Evolutionary conservation across 2,329 filamentous ascomycete genomes (phyloP), one percentile per base, ranked within the genome.

Genomic region (Paramyrothecium roridum): DNA sequence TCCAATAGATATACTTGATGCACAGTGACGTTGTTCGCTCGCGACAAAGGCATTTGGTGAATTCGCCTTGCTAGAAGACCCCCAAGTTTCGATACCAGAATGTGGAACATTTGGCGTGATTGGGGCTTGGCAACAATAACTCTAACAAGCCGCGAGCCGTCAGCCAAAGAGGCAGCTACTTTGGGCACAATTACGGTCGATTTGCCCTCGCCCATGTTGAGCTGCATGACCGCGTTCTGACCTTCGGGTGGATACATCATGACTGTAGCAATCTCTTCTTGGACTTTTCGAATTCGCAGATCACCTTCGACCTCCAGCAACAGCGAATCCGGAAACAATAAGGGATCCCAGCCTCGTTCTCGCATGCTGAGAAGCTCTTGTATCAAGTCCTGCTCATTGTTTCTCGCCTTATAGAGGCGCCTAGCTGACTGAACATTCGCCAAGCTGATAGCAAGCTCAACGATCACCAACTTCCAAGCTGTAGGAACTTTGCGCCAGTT

Each of bases 141-240:
- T 3, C 84, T 71, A 0, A 80, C 78, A 0, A 89, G 69, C 7
- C 66, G 73, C 0, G 66, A 59, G 0, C 72, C 70, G 50, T 87
- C 71, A 0, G 82, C 82, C 0, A 88, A 62, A 0, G 73, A 67
- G 0, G 80, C 70, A 0, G 81, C 81, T 0, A 86, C 79, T 45
- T 88, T 84, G 0, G 86, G 86, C 0, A 86, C 75, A 50, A 91
- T 89, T 3, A 88, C 81, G 0, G 85, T 86, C 0, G 82, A 83
- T 58, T 89, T 89, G 0, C 86, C 86, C 62, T 87, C 79, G 0
- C 86, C 86, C 86, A 89, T 90, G 61, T 87, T 87, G 8, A 89
- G 67, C 61, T 88, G 84, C 71, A 88, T 77, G 1, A 85, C 78
- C 0, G 75, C 65, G 59, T 85, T 87, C 0, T 62, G 48, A 0